Conservation (phyloP, 2,329 filamentous ascomycete species). For the Bipolaris cookei region DNA sequence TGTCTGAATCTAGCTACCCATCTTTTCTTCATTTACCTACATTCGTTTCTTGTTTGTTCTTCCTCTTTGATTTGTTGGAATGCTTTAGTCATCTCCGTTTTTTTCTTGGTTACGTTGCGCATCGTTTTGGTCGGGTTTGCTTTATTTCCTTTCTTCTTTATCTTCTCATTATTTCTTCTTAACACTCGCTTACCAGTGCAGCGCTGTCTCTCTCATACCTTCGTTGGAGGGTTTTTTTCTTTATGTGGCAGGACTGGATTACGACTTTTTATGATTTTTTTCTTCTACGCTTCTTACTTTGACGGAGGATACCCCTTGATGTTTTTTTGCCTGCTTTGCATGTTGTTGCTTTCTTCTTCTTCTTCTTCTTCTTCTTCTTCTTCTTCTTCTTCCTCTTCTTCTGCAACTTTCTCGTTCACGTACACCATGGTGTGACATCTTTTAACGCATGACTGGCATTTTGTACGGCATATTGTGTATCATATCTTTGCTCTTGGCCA, state of each 20-base stretch:
- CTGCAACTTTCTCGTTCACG: neutral
- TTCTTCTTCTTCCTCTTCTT: neutral
- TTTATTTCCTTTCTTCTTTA: no score
- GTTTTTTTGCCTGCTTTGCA: no score
- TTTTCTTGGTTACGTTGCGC: neutral
- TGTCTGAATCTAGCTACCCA: conserved; percentile 21
- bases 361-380: neutral
- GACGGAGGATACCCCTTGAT: no score
- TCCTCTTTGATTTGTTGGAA: neutral
- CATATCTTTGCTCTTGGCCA: no score
- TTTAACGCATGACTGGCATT: neutral
- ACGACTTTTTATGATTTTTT: no score
- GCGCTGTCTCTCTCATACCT: no score
- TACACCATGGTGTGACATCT: neutral
- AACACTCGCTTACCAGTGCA: no score
- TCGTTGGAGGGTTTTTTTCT: neutral
- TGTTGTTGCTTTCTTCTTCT: neutral
- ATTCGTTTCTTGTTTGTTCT: neutral
- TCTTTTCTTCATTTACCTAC: neutral
- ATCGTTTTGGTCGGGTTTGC: neutral
- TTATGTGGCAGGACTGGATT: neutral
- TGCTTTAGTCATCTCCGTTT: neutral
- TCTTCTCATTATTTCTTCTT: no score
- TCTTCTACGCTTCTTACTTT: no score
- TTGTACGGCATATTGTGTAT: no score